A percentile compares a stretch with the other conserved stretches of the same genome.
phyloP scores from a whole-genome alignment of 73 alveolate genomes.

The Blepharisma stoltei region DNA sequence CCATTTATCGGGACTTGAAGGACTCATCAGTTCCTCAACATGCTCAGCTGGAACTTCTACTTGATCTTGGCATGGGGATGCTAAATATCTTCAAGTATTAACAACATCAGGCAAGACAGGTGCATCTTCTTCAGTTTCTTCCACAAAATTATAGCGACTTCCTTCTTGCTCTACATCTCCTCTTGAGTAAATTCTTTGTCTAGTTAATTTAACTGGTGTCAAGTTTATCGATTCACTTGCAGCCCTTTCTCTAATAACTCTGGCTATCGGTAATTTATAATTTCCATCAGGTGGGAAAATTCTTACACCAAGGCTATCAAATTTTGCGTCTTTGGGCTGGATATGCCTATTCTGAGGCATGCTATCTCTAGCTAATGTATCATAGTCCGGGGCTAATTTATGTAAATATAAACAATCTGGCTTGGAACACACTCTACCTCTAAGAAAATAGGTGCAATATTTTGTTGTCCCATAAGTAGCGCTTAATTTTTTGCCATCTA shows the following conservation, averaged over 20 bases:
- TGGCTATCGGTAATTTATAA: not conserved
- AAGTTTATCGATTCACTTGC: not conserved
- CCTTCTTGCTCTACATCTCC: no score
- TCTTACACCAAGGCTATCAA: conserved; percentile 18
- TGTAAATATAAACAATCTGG: conserved; percentile 65
- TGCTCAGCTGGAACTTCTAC: no score
- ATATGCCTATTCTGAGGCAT: conserved; percentile 28
- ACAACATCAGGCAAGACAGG: no score
- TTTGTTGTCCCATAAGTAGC: conserved; percentile 89
- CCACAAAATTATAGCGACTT: no score
- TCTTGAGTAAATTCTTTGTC: no score
- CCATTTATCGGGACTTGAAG: no score
- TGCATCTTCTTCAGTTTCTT: no score
- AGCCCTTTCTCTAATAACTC: conserved; percentile 17
- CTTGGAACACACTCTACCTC: conserved; percentile 65
- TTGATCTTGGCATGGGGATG: no score
- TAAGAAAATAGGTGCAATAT: conserved; percentile 80
- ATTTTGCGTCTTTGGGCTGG: conserved; percentile 9
- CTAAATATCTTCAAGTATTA: no score
- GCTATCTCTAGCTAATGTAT: conserved; percentile 29
- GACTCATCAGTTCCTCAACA: no score
- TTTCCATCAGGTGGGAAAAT: conserved; percentile 21
- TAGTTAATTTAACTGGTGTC: no score
- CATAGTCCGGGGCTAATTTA: conserved; percentile 31
- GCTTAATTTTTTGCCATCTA: conserved; percentile 66